Evolutionary conservation across 164 flowering plant species (phyloP).

Genomic region (Pachysandra terminalis): DNA sequence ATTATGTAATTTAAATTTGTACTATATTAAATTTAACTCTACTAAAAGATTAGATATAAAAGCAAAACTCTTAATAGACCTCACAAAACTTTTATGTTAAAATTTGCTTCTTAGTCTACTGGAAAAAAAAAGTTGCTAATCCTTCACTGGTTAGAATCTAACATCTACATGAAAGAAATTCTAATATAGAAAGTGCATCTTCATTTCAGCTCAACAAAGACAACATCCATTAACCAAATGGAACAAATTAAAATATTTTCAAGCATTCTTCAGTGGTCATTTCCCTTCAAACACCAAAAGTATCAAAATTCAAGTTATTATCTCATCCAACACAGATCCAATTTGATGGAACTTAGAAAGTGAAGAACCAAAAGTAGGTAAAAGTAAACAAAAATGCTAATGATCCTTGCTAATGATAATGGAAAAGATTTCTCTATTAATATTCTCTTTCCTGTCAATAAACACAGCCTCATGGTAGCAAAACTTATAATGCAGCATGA

Average conservation of each 20-base stretch:
- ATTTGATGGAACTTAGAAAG: not conserved
- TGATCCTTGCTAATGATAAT: too few species aligned
- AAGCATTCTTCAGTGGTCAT: not conserved
- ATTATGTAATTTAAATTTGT: too few species aligned
- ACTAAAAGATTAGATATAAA: too few species aligned
- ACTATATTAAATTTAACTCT: not conserved
- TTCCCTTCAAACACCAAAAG: not conserved
- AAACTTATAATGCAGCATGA: too few species aligned
- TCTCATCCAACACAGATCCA: not conserved
- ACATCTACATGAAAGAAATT: not conserved
- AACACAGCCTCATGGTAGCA: too few species aligned
- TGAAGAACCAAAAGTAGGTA: not conserved
- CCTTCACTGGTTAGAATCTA: not conserved
- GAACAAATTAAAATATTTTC: not conserved
- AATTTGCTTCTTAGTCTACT: too few species aligned
- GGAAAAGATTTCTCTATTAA: too few species aligned
- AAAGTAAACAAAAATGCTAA: too few species aligned
- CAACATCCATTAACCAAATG: not conserved
- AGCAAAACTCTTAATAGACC: not conserved
- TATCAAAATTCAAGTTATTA: not conserved
- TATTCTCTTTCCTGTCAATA: too few species aligned
- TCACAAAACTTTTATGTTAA: not conserved
- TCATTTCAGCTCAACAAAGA: not conserved
- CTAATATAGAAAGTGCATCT: not conserved
- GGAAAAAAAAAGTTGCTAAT: not conserved